phyloP scores from a whole-genome alignment of 1,284 basidiomycete genomes.

The Boletus semigastroideus region DNA sequence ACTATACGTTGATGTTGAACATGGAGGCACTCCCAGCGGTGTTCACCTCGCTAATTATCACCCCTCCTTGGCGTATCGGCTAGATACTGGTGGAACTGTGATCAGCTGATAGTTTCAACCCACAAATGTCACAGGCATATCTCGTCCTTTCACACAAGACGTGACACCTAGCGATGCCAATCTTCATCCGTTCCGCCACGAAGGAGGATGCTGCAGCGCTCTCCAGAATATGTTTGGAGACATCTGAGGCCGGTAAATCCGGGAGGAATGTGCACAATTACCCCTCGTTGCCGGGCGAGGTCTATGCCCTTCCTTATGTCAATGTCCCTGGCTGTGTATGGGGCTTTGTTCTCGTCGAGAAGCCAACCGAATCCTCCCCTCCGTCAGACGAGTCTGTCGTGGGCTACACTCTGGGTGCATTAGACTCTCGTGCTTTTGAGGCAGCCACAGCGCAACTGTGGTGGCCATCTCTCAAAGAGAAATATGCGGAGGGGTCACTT shows the following conservation, averaged over 20 bases:
- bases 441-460: constrained; percentile 23
- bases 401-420: constrained; percentile 28
- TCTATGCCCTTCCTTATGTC: constrained; percentile 73
- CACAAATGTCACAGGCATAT: background rate
- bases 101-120: constrained; percentile 10
- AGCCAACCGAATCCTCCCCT: constrained; percentile 28
- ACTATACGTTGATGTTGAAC: too few species aligned
- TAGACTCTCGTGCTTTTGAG: constrained; percentile 32
- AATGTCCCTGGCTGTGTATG: constrained; percentile 57
- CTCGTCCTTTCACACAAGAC: constrained; percentile 1
- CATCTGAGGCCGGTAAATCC: constrained; percentile 66
- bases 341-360: constrained; percentile 71
- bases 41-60: constrained; percentile 7
- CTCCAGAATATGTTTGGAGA: constrained; percentile 71
- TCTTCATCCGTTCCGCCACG: constrained; percentile 56
- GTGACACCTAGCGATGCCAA: constrained; percentile 36
- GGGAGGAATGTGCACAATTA: constrained; percentile 61
- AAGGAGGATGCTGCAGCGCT: constrained; percentile 54
- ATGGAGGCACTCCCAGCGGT: background rate
- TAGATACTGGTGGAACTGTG: constrained; percentile 15
- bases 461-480: constrained; percentile 32
- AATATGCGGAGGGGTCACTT: constrained; percentile 18
- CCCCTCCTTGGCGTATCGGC: constrained; percentile 6
- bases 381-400: constrained; percentile 32
- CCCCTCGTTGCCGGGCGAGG: constrained; percentile 62